Evolutionary conservation across 305 asterid species (phyloP), one percentile per base, ranked within the genome.

Genomic region (Fraxinus velutina): DNA sequence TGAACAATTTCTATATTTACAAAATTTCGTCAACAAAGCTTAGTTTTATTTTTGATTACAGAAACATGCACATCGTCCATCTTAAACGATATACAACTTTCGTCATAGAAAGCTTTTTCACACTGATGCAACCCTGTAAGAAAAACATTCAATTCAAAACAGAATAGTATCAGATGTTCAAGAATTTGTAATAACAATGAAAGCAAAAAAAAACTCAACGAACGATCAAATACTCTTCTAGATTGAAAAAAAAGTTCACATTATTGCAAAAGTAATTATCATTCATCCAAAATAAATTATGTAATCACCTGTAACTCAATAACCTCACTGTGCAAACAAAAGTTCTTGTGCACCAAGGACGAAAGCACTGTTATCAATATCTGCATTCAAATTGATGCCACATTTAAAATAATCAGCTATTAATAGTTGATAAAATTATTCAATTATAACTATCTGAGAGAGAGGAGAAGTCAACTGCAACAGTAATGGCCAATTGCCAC

Each of bases 241-340:
- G 70, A 60, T 60, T 19, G 70, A 44, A 44, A 12, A 21, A 21
- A 21, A 60, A 60, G 9, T 30, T 50, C 6, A 37, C 32, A 32
- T 78, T 80, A 78, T 76, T 21, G 82, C 36, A 21, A 70, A 30
- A 13, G 8, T 70, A 4, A 70, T n/a, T 30, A 29, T 32, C 60
- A 50, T 70, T 17, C 42, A 30, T 32, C 42, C 42, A 70, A 32
- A 64, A 64, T 24, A 24, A 64, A 24, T 3, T 22, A 24, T 9
- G n/a, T 7, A 62, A 24, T 75, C 88, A 92, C 98, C 98, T 91
- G 92, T 79, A 94, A 88, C 57, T 83, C 84, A 84, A 77, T 75
- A 78, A 90, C 89, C 91, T 92, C 90, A 24, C 77, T 76, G 79
- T 87, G 93, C 37, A 90, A 84, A 29, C 87, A 73, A 82, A 92